Evolutionary conservation across 805 yeast species (phyloP).

Genomic region (Wickerhamomyces chaumierensis): DNA sequence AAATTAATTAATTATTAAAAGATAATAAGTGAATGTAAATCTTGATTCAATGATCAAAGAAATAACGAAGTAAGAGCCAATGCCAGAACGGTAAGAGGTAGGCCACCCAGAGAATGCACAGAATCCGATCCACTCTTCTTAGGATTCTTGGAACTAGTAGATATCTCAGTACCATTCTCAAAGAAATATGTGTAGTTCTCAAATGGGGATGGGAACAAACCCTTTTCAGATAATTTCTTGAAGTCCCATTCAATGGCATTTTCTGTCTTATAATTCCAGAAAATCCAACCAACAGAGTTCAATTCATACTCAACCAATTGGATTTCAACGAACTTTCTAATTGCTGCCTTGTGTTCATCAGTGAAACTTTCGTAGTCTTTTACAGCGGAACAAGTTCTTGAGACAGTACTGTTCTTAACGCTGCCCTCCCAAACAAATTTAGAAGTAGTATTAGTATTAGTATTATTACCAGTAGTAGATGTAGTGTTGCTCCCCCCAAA

Average conservation of each 20-base stretch:
- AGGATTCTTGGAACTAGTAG: not conserved
- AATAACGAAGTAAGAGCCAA: too few species aligned
- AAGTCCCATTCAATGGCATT: constrained; percentile 60
- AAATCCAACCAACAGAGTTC: constrained; percentile 48
- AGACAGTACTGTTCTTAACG: not conserved
- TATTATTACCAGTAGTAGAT: too few species aligned
- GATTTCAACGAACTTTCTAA: constrained; percentile 46
- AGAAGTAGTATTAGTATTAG: not conserved
- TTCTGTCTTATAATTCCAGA: constrained; percentile 67
- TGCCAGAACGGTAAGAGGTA: not conserved
- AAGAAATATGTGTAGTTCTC: constrained; percentile 36
- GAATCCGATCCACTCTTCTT: not conserved
- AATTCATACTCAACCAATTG: constrained; percentile 43
- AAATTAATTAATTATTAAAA: too few species aligned
- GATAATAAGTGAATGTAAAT: too few species aligned
- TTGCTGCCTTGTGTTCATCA: constrained; percentile 26
- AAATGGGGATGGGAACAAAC: constrained; percentile 54
- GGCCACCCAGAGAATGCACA: too few species aligned
- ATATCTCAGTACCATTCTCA: constrained; percentile 12
- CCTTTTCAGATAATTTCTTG: constrained; percentile 33
- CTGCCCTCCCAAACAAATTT: too few species aligned
- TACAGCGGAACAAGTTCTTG: constrained; percentile 26
- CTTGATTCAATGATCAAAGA: too few species aligned
- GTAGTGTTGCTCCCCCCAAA: too few species aligned
- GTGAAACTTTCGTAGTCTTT: constrained; percentile 32